Evolutionary conservation across 1,284 basidiomycete genomes (phyloP).

Genomic region (Jaminaea rosea): DNA sequence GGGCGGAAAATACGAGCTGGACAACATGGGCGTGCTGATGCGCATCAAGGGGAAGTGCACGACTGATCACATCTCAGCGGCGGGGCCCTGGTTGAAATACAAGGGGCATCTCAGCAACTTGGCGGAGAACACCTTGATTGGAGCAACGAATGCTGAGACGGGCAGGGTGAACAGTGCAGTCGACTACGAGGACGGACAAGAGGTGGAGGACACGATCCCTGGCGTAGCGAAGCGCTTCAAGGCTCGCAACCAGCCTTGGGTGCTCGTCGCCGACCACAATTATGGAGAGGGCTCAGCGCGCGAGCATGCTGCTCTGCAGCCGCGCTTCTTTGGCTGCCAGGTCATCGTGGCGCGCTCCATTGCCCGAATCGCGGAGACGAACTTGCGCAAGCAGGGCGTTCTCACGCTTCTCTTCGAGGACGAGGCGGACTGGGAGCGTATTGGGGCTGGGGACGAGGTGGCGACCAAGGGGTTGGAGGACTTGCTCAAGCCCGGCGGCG

Average conservation of each 20-base stretch:
- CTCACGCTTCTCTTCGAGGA: conserved; percentile 44
- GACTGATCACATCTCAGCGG: conserved; percentile 59
- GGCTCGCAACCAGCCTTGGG: conserved; percentile 58
- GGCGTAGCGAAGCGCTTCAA: conserved; percentile 35
- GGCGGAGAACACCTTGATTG: conserved; percentile 71
- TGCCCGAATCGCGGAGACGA: conserved; percentile 62
- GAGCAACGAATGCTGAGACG: conserved; percentile 48
- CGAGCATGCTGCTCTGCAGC: conserved; percentile 94
- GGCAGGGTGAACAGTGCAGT: conserved; percentile 49
- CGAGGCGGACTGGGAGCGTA: conserved; percentile 39
- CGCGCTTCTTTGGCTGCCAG: conserved; percentile 72
- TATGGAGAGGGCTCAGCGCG: conserved; percentile 98
- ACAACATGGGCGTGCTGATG: conserved; percentile 63
- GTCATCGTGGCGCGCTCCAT: conserved; percentile 50
- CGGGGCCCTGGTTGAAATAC: conserved; percentile 81
- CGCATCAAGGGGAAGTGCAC: conserved; percentile 94
- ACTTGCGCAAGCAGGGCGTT: conserved; percentile 49
- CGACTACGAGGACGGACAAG: conserved; percentile 27
- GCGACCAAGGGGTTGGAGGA: conserved; percentile 42
- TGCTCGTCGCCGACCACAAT: conserved; percentile 73
- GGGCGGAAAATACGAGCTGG: conserved; percentile 62
- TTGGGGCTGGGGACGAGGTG: conserved; percentile 35
- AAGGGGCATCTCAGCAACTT: conserved; percentile 87
- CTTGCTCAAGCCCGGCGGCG: conserved; percentile 30
- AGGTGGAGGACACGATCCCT: conserved; percentile 38